Evolutionary conservation across 495 filamentous ascomycete species (phyloP).

Genomic region (Aspergillus bertholletiae): DNA sequence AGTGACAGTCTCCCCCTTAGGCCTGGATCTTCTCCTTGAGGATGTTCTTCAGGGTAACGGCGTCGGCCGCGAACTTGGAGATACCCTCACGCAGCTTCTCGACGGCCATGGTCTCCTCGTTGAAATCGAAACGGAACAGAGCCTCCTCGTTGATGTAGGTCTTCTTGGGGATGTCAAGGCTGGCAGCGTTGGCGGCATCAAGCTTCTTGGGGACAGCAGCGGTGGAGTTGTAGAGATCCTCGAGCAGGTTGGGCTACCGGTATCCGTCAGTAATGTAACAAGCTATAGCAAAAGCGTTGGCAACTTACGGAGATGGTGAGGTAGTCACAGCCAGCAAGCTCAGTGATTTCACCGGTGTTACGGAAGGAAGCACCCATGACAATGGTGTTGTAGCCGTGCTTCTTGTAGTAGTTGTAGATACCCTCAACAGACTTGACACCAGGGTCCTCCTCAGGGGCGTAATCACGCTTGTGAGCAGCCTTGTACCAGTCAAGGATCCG

Average conservation of each 20-base stretch:
- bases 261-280: not conserved
- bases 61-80: constrained; percentile 97
- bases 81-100: constrained; percentile 99
- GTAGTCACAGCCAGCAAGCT: constrained; percentile 98
- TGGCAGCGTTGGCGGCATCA: constrained; percentile 57
- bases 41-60: constrained; percentile 87
- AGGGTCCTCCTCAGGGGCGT: constrained; percentile 83
- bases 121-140: constrained; percentile 96
- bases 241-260: constrained; percentile 79
- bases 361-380: constrained; percentile 99
- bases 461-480: constrained; percentile 90
- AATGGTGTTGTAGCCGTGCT: constrained; percentile 95
- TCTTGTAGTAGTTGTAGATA: constrained; percentile 99
- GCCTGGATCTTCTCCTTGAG: constrained; percentile 79
- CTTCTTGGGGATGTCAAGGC: constrained; percentile 79
- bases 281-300: not conserved
- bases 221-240: constrained; percentile 82
- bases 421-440: constrained; percentile 91
- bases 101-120: constrained; percentile 97
- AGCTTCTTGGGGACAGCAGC: constrained; percentile 90
- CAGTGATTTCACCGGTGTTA: constrained; percentile 91
- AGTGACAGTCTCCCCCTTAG: constrained; percentile 23
- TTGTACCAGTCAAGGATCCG: constrained; percentile 99
- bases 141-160: constrained; percentile 87
- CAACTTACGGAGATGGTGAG: constrained; percentile 86